Percentiles rank a stretch among this genome's conserved stretches.
Conservation (phyloP, 805 yeast species). For the Yarrowia divulgata region DNA sequence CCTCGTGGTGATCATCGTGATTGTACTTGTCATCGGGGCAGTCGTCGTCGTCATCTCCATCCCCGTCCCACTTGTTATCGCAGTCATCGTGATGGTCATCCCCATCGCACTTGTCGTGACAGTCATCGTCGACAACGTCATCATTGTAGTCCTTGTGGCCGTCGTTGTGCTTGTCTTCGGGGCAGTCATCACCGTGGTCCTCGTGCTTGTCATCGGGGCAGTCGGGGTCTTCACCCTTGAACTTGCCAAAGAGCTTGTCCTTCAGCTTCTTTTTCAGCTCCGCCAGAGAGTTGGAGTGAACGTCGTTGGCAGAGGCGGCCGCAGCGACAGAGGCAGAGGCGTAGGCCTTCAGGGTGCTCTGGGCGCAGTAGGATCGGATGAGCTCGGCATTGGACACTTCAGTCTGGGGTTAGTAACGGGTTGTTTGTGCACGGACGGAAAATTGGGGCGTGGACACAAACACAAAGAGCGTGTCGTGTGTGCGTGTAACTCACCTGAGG, state of each 20-base stretch:
- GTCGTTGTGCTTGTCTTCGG: constrained; percentile 31
- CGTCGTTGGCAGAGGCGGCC: constrained; percentile 17
- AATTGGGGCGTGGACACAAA: neutral
- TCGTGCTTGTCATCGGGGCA: constrained; percentile 37
- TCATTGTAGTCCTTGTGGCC: neutral
- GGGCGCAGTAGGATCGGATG: constrained; percentile 29
- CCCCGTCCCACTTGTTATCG: constrained; percentile 7
- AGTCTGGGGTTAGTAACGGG: constrained; percentile 26
- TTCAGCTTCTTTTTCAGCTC: constrained; percentile 36
- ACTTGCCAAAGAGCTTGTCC: constrained; percentile 31
- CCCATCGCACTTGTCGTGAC: constrained; percentile 21
- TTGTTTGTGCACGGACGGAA: neutral
- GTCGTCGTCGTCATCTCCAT: constrained; percentile 18
- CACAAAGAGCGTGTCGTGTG: neutral
- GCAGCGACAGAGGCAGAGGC: constrained; percentile 18
- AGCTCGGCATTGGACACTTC: constrained; percentile 29
- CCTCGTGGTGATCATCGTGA: constrained; percentile 14
- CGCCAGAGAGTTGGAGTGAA: constrained; percentile 35
- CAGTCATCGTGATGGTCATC: constrained; percentile 34
- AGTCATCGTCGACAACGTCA: neutral
- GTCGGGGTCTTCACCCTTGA: constrained; percentile 30
- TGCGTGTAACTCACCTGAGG: constrained; percentile 13
- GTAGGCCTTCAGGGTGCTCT: constrained; percentile 11
- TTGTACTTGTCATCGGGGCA: constrained; percentile 15
- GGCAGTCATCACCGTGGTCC: constrained; percentile 30